Base-by-base conservation (phyloP, 73 alveolate species). In the Paramecium sexaurelia region DNA sequence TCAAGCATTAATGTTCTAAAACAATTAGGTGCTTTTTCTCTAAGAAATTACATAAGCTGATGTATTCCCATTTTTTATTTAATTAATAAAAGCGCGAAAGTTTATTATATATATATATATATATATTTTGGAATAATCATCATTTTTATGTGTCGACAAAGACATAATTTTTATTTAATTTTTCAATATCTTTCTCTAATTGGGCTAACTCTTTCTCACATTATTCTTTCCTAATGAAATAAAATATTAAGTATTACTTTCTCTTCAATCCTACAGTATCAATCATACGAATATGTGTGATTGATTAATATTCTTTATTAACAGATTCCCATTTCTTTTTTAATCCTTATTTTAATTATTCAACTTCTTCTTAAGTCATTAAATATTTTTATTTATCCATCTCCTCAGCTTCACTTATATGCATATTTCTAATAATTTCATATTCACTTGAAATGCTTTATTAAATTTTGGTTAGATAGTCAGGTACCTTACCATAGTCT, bases 261-360 rank as follows among this genome's bases (percentile, higher is more conserved):
- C 99, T 94, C 69, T 94, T 92, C 92, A 97, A 86, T 13, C 99
- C 99, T 24, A 97, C 94, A 55, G 98, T 97, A 89, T 98, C 99
- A 71, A 96, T 93, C 93, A 94, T 95, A 57, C 93, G 91, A 75
- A 97, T 96, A 91, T 98, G 99, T 36, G 99, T 96, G 43, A 97
- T 95, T 82, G 95, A 85, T 87, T 95, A 96, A 86, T 98, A 98
- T 90, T 94, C 97, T 86, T 92, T 92, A 87, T 97, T 97, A 84
- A 96, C 98, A 26, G 95, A 95, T 95, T 98, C 99, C 99, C 99
- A 98, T 94, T 97, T 96, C 95, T 97, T 96, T 85, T 97, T 98
- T 78, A 98, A 92, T 37, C 99, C 99, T 41, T 92, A 97, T 85
- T 96, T 96, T 67, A 98, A 95, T 85, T 96, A 87, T 24, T 86